A percentile compares a stretch with the other conserved stretches of the same genome.
Evolutionary conservation across 768 basidiomycete genomes (phyloP).

Genomic region (Naganishia vishniacii): DNA sequence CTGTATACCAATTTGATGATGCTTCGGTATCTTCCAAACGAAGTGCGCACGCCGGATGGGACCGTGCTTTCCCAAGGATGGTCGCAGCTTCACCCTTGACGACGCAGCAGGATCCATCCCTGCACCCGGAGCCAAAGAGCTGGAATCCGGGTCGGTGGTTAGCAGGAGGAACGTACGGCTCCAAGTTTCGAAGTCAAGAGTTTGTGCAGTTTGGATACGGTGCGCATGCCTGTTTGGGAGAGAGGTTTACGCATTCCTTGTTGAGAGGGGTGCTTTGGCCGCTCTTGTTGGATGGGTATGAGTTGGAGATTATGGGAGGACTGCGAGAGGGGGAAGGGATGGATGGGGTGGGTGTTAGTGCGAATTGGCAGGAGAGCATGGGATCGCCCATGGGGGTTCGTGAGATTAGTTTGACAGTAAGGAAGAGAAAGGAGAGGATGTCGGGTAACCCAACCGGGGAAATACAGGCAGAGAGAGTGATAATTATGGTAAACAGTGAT

Average conservation of each 20-base stretch:
- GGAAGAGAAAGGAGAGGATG: not conserved
- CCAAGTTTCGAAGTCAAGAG: slow-evolving; percentile 3
- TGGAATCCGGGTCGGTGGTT: slow-evolving; percentile 10
- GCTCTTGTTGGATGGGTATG: not conserved
- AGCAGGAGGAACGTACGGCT: not conserved
- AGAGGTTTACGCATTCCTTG: slow-evolving; percentile 16
- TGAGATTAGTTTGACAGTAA: not conserved
- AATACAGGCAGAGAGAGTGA: too few relatives aligned
- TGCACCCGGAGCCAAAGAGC: not conserved
- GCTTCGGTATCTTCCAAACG: not conserved
- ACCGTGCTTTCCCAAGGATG: not conserved
- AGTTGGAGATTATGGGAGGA: not conserved
- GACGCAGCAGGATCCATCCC: slow-evolving; percentile 1
- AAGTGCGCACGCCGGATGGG: slow-evolving; percentile 1
- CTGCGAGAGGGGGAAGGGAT: slow-evolving; percentile 6
- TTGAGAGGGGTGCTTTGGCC: not conserved
- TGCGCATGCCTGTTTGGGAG: slow-evolving; percentile 5
- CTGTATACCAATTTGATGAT: slow-evolving; percentile 11
- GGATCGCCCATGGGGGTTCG: slow-evolving; percentile 1
- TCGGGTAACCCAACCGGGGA: too few relatives aligned
- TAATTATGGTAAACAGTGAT: too few relatives aligned
- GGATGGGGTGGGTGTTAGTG: slow-evolving; percentile 9
- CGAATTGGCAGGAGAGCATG: slow-evolving; percentile 11
- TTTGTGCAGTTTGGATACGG: slow-evolving; percentile 12
- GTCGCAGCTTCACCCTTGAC: not conserved